phyloP scores from a whole-genome alignment of 331 rosid genomes.

The Quercus lobata region DNA sequence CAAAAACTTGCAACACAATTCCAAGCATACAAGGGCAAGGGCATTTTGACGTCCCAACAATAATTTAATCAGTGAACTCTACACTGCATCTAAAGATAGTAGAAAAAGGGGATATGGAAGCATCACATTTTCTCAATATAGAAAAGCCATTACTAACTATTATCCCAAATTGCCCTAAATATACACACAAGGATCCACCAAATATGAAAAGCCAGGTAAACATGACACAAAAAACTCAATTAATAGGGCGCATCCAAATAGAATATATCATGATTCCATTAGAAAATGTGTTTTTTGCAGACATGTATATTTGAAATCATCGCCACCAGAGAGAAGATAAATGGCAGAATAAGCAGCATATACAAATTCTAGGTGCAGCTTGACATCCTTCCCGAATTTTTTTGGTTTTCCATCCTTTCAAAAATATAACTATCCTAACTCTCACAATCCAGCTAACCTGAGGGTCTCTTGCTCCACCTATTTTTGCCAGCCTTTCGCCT shows the following conservation, averaged over 20 bases:
- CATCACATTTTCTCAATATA: background rate
- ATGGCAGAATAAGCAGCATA: slow-evolving; percentile 24
- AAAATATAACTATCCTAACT: background rate
- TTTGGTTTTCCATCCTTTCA: slow-evolving; percentile 5
- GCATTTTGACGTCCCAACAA: background rate
- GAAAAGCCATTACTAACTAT: too few relatives aligned
- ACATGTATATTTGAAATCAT: slow-evolving; percentile 17
- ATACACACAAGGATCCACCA: background rate
- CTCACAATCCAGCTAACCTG: slow-evolving; percentile 22
- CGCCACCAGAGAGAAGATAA: background rate
- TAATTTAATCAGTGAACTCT: background rate
- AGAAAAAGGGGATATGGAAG: background rate
- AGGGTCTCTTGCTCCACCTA: slow-evolving; percentile 20
- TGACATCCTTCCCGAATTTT: slow-evolving; percentile 9
- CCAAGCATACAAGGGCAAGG: background rate
- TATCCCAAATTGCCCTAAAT: background rate
- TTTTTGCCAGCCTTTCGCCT: slow-evolving; percentile 33
- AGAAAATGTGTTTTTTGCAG: background rate
- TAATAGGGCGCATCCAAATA: background rate
- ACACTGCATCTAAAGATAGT: background rate
- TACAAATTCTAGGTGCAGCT: slow-evolving; percentile 22
- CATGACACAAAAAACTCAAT: background rate
- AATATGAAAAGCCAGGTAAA: background rate
- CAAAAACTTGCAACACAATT: background rate
- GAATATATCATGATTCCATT: background rate